A percentile compares a stretch with the other conserved stretches of the same genome.
Conservation (phyloP, 257 asterid species). For the Plectranthus barbatus region DNA sequence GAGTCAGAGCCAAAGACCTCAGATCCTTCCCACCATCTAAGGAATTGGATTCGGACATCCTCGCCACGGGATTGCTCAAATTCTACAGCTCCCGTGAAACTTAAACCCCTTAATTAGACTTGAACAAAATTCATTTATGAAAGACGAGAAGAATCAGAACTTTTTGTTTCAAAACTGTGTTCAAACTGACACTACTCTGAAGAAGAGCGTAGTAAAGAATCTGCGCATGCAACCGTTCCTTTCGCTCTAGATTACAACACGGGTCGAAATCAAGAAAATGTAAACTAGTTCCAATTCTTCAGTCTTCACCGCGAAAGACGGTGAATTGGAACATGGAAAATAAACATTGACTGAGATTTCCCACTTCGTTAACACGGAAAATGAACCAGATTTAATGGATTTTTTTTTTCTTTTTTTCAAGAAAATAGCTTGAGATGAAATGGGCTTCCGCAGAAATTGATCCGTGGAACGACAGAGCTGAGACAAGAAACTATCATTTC, state of each 20-base stretch:
- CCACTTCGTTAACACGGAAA: not conserved
- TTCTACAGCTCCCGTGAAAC: not conserved
- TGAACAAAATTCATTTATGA: not conserved
- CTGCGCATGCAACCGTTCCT: not conserved
- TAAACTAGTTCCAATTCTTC: not conserved
- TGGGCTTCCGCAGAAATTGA: conserved; percentile 3
- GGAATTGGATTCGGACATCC: conserved; percentile 40
- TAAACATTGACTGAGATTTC: conserved; percentile 10
- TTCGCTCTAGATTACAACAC: conserved; percentile 1
- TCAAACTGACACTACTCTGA: conserved; percentile 9
- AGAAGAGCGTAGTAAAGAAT: not conserved
- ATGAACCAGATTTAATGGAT: not conserved
- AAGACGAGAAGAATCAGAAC: not conserved
- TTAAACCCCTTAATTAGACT: conserved; percentile 2
- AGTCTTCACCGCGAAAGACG: conserved; percentile 7
- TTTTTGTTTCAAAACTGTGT: conserved; percentile 3
- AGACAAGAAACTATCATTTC: not conserved
- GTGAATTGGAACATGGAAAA: not conserved
- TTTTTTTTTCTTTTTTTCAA: not conserved
- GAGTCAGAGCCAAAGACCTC: conserved; percentile 86
- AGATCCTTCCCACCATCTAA: conserved; percentile 32
- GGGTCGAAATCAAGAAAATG: conserved; percentile 13
- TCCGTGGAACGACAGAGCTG: not conserved
- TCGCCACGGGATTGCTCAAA: not conserved
- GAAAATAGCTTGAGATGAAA: not conserved